Base-by-base conservation (phyloP, 345 rosid species). In the Sisymbrium altissimum region DNA sequence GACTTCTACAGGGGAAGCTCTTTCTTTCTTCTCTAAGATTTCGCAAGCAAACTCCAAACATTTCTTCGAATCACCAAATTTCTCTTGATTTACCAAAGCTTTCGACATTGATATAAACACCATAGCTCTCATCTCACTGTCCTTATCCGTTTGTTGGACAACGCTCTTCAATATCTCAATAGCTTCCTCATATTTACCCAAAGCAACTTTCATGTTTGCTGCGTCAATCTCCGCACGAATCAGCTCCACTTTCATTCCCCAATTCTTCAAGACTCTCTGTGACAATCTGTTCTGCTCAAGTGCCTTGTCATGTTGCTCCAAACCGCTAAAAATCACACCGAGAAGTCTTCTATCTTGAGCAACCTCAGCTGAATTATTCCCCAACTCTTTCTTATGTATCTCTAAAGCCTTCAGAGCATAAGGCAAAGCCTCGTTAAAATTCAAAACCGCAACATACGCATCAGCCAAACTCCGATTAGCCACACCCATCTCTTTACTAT, bases 231-330 rank as follows among this genome's bases (percentile, higher is more conserved):
- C 96, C 0, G 96, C 88, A 32, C 73, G 86, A 39, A 92, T 77
- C 81, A 95, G 75, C 74, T 90, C 98, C 5, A 86, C 72, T 66
- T 70, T 79, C 71, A 87, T 87, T 4, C 96, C 99, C 97, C 96
- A 92, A 8, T 80, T 95, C 81, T 83, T 88, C 59, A 90, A 78
- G 54, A 90, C 87, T 72, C 86, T 85, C 83, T 77, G 91, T 1
- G 97, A 90, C 78, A 95, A 60, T 38, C 84, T 66, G 65, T 92
- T 95, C 81, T 90, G 92, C 78, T 95, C 94, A 63, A 95, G 60
- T 2, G 99, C 99, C 85, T 90, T 89, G 52, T 84, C 84, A 54
- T 95, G 92, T 64, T 87, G 87, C 82, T 88, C 99, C 75, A 95
- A 78, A 30, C 99, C 99, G 6, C 86, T 87, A 60, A 88, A 92